phyloP scores from a whole-genome alignment of 495 filamentous ascomycete species.

The Penicillium crystallinum region DNA sequence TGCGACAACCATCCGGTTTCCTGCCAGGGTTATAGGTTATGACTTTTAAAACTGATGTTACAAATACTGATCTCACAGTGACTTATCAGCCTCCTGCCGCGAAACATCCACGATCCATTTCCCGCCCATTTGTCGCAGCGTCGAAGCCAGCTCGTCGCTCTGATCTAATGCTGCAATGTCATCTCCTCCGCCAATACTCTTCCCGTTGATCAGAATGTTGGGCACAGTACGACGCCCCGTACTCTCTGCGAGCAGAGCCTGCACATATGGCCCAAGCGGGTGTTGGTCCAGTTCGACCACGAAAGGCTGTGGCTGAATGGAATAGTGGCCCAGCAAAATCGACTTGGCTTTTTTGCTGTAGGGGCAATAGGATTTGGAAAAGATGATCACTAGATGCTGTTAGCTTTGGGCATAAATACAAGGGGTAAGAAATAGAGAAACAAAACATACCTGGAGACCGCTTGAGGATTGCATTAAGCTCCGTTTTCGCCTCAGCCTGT shows the following conservation, averaged over 20 bases:
- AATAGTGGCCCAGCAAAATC: constrained; percentile 75
- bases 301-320: constrained; percentile 73
- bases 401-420: constrained; percentile 10
- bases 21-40: not conserved
- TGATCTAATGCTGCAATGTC: constrained; percentile 70
- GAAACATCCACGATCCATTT: constrained; percentile 56
- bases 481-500: constrained; percentile 41
- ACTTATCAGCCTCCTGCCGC: constrained; percentile 12
- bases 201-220: constrained; percentile 81
- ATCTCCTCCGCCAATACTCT: constrained; percentile 87
- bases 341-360: constrained; percentile 76
- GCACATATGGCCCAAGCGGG: constrained; percentile 63
- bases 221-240: constrained; percentile 86
- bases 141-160: constrained; percentile 63
- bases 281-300: constrained; percentile 91
- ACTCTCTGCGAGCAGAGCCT: constrained; percentile 58
- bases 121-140: constrained; percentile 66
- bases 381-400: constrained; percentile 69
- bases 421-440: not conserved
- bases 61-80: constrained; percentile 2
- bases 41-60: not conserved
- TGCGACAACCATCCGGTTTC: not conserved
- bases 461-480: constrained; percentile 73
- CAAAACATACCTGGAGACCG: constrained; percentile 65
- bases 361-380: constrained; percentile 91